Base-by-base conservation (phyloP, 495 filamentous ascomycete species). In the Rostrohypoxylon terebratum region DNA sequence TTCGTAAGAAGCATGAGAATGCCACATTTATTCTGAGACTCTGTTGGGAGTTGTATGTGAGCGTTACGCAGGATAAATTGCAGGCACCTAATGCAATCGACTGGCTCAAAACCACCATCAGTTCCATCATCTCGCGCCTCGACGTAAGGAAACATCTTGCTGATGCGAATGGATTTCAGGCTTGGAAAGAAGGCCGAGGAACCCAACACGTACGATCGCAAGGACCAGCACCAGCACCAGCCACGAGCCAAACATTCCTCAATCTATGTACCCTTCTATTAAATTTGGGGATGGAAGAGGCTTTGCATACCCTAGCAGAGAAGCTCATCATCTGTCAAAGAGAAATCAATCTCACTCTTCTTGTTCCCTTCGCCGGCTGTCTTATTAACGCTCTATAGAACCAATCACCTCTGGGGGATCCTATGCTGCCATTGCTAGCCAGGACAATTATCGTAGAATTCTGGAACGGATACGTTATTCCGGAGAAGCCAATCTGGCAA, bases 51-150 rank as follows among this genome's bases (percentile, higher is more conserved):
- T 16, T 68, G 7, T 61, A 68, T 47, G 5, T 1, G 1, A 61
- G 45, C 21, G 47, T 11, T 47, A 16, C 8, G 14, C 65, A 53
- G 4, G 21, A 36, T 11, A 23, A 33, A 23, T 45, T 68, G n/a
- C n/a, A 21, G 1, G 16, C 36, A 21, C 33, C 65, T 11, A 57
- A 68, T 48, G 55, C 58, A 16, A 61, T 55, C 13, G 33, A 10
- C 11, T 62, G 59, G 31, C 34, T 68, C 8, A 68, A 55, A 62
- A 36, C n/a, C n/a, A 54, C 45, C 4, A 16, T 68, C 9, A 68
- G 47, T 16, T 44, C 47, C 11, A 18, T 61, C 9, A 20, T 68
- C 23, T 36, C 1, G 33, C 55, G 25, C n/a, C 34, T 68, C 2
- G 57, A 68, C 11, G 58, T 68, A 13, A n/a, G 28, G 28, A 28